phyloP scores from a whole-genome alignment of 2,329 filamentous ascomycete species.

The Emergomyces pasteurianus region DNA sequence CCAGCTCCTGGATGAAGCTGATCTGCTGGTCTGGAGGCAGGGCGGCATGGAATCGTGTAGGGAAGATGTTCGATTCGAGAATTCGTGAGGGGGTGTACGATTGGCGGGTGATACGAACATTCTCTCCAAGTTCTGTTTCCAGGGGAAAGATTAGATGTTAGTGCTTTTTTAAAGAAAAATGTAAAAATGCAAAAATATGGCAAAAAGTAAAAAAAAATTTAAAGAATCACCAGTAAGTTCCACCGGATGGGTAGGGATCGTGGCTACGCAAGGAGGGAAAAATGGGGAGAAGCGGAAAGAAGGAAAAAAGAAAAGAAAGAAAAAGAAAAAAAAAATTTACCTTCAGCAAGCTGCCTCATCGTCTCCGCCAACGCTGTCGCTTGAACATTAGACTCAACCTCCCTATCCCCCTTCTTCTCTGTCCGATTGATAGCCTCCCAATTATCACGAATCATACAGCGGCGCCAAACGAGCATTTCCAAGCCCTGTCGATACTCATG shows the following conservation, averaged over 20 bases:
- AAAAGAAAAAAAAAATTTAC: slow-evolving; percentile 34
- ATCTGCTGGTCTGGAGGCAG: slow-evolving; percentile 43
- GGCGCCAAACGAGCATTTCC: slow-evolving; percentile 68
- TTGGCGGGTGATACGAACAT: slow-evolving; percentile 1
- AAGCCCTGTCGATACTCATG: slow-evolving; percentile 43
- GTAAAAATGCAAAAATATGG: neutral
- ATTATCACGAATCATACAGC: slow-evolving; percentile 71
- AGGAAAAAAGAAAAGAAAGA: slow-evolving; percentile 15
- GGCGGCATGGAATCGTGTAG: slow-evolving; percentile 18
- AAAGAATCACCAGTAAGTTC: too few relatives aligned
- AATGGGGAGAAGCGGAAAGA: neutral
- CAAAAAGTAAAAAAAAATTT: too few relatives aligned
- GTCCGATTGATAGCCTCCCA: slow-evolving; percentile 74
- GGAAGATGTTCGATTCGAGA: slow-evolving; percentile 11
- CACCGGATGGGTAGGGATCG: too few relatives aligned
- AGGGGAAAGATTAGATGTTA: slow-evolving; percentile 3
- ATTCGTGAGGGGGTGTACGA: neutral
- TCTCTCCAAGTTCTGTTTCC: slow-evolving; percentile 11
- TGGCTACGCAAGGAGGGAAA: too few relatives aligned
- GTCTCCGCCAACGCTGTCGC: slow-evolving; percentile 59
- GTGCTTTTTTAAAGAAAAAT: neutral
- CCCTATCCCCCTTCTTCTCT: slow-evolving; percentile 57
- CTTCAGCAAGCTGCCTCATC: slow-evolving; percentile 49
- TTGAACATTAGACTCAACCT: slow-evolving; percentile 50
- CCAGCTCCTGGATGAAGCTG: slow-evolving; percentile 59